Evolutionary conservation across 2,329 filamentous ascomycete species (phyloP).

Genomic region (Falciphora oryzae): DNA sequence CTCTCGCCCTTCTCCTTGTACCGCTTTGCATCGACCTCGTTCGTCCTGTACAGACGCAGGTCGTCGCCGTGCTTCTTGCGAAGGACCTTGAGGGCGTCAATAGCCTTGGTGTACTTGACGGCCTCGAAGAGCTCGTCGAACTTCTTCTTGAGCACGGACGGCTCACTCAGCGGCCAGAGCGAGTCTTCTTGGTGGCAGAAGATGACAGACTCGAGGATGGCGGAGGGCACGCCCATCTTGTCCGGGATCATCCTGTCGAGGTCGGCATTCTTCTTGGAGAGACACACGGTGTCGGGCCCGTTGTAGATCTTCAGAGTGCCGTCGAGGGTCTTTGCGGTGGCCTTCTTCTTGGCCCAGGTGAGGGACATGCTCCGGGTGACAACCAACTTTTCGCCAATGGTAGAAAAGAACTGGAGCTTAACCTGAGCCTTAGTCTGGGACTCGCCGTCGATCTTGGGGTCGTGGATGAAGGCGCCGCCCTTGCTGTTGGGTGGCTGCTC

Average conservation of each 20-base stretch:
- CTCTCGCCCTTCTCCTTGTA: slow-evolving; percentile 81
- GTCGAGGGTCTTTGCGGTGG: slow-evolving; percentile 79
- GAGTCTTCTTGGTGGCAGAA: slow-evolving; percentile 99
- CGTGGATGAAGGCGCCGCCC: slow-evolving; percentile 90
- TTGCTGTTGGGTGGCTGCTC: slow-evolving; percentile 88
- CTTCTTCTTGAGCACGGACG: slow-evolving; percentile 76
- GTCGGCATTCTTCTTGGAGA: slow-evolving; percentile 76
- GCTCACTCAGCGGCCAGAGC: slow-evolving; percentile 91
- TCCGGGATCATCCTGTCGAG: slow-evolving; percentile 79
- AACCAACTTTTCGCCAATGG: slow-evolving; percentile 73
- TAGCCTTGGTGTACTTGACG: slow-evolving; percentile 92
- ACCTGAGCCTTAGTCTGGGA: slow-evolving; percentile 89
- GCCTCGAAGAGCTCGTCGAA: slow-evolving; percentile 99
- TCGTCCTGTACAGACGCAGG: slow-evolving; percentile 64
- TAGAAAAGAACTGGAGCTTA: slow-evolving; percentile 78
- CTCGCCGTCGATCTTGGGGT: slow-evolving; percentile 79
- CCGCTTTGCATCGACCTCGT: slow-evolving; percentile 54
- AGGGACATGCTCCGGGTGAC: slow-evolving; percentile 80
- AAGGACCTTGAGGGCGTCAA: slow-evolving; percentile 86
- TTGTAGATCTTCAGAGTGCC: slow-evolving; percentile 69
- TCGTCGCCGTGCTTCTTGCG: slow-evolving; percentile 77
- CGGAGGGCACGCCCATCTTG: slow-evolving; percentile 81
- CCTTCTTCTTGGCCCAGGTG: slow-evolving; percentile 73
- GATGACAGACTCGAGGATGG: slow-evolving; percentile 89
- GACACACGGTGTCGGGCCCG: slow-evolving; percentile 70